These are phyloP conservation scores for Pseudocercospora fijiensis DNA, from an alignment of 2,329 filamentous ascomycete species.

Conservation along the genomic window DNA sequence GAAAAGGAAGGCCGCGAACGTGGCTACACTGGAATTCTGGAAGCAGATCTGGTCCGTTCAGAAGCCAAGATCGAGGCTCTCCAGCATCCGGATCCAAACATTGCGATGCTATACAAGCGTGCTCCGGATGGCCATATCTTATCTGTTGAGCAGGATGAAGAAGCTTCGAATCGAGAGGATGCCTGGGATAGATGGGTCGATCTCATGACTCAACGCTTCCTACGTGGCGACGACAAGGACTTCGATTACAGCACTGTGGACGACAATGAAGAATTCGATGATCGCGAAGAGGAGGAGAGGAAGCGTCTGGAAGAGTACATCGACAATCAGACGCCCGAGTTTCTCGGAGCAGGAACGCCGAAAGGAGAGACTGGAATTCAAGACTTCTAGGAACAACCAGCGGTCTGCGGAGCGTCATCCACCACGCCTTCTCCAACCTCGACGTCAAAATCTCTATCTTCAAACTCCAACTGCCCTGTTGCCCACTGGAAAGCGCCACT, in stretches of 20 bases:
- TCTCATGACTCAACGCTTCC: slow-evolving; percentile 71
- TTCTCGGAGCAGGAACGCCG: slow-evolving; percentile 37
- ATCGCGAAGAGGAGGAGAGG: slow-evolving; percentile 58
- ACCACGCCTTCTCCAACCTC: background rate
- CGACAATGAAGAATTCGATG: slow-evolving; percentile 69
- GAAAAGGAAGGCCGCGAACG: slow-evolving; percentile 70
- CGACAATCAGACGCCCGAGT: slow-evolving; percentile 62
- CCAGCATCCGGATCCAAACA: slow-evolving; percentile 53
- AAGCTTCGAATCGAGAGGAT: slow-evolving; percentile 60
- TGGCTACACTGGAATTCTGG: slow-evolving; percentile 75
- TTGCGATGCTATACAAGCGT: slow-evolving; percentile 51
- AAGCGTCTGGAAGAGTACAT: slow-evolving; percentile 75
- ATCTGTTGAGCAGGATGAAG: slow-evolving; percentile 56
- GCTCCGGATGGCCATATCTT: slow-evolving; percentile 57
- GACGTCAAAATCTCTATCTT: background rate
- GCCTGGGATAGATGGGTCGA: slow-evolving; percentile 68
- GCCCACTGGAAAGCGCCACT: background rate
- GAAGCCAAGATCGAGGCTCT: slow-evolving; percentile 71
- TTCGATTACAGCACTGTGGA: slow-evolving; percentile 76
- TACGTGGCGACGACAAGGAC: slow-evolving; percentile 71
- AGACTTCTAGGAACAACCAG: slow-evolving; percentile 41
- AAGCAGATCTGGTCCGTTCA: slow-evolving; percentile 72
- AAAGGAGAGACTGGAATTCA: slow-evolving; percentile 51
- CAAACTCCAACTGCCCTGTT: background rate
- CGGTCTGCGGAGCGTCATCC: background rate